phyloP scores from a whole-genome alignment of 2,329 filamentous ascomycete species.

The Zymoseptoria passerinii region DNA sequence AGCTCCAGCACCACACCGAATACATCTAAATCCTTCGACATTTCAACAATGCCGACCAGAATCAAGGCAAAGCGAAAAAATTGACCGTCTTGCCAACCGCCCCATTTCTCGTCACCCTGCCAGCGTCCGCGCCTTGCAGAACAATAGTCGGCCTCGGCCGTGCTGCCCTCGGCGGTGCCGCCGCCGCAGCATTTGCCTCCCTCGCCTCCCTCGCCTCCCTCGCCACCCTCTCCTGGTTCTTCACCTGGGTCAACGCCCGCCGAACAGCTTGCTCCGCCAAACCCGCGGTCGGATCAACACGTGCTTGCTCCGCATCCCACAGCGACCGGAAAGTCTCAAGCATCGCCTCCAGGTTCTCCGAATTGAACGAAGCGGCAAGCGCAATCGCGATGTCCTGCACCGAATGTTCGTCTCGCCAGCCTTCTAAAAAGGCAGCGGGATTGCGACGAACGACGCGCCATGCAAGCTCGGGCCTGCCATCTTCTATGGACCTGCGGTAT shows the following conservation, averaged over 20 bases:
- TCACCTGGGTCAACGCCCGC: background rate
- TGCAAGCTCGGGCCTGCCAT: background rate
- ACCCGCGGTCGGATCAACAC: background rate
- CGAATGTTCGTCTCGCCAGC: background rate
- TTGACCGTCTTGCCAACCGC: background rate
- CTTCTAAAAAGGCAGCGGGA: background rate
- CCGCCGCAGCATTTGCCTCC: background rate
- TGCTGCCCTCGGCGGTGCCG: background rate
- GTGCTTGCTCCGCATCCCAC: background rate
- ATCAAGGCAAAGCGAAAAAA: background rate
- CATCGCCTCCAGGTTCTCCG: background rate
- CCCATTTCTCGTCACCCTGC: background rate
- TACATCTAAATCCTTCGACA: background rate
- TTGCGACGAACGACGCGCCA: background rate
- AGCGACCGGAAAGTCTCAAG: background rate
- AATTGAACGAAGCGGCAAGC: background rate
- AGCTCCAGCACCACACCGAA: background rate
- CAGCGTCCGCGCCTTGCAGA: background rate
- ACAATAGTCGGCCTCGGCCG: background rate
- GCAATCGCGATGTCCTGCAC: background rate
- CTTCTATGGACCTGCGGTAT: background rate
- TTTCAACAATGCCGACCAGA: background rate
- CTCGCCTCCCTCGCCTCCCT: no score
- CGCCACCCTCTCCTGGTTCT: background rate
- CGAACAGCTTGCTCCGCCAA: background rate